Evolutionary conservation across 768 basidiomycete genomes (phyloP), one percentile per base, ranked within the genome.

Genomic region (Agaricus subrufescens): DNA sequence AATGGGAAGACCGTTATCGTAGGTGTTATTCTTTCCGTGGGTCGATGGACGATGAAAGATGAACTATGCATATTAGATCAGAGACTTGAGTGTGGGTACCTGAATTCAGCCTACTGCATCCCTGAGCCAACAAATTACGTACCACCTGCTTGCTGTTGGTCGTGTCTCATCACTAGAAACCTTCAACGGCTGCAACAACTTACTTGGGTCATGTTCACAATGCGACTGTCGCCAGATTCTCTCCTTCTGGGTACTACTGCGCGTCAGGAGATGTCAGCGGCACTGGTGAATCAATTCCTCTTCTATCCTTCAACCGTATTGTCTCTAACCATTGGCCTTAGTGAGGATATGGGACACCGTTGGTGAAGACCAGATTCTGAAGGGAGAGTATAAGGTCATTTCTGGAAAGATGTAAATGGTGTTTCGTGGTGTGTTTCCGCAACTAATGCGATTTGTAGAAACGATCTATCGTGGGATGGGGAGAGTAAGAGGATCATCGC

Each of bases 401-500:
- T 79, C 84, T 7, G 91, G 90, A 2, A 79, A 78, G 52, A 79
- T 94, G 91, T 92, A 67, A 58, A 82, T 15, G n/a, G 7, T 14
- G 12, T 73, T 27, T 9, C n/a, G 7, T 43, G 12, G 57, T 12
- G 29, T 34, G 10, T 43, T 29, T 38, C 8, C 34, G 23, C 46
- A 44, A 53, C 39, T 38, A 51, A 42, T 40, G 44, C 15, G 46
- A 54, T 14, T 7, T 10, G 23, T 34, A 93, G 94, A 61, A 94
- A 94, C 62, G 96, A 98, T 71, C 81, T 98, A 23, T 88, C 87
- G 10, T 98, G 96, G 96, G 96, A 98, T 65, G 90, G 89, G 1
- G 96, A 98, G 69, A 92, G 89, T 66, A 96, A 97, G 68, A 82
- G 96, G n/a, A 89, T 98, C 56, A 89, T 98, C 48, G 91, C 88